A percentile compares a stretch with the other conserved stretches of the same genome.
Conservation (phyloP, 1,139 yeast species). For the Scheffersomyces parashehatae region DNA sequence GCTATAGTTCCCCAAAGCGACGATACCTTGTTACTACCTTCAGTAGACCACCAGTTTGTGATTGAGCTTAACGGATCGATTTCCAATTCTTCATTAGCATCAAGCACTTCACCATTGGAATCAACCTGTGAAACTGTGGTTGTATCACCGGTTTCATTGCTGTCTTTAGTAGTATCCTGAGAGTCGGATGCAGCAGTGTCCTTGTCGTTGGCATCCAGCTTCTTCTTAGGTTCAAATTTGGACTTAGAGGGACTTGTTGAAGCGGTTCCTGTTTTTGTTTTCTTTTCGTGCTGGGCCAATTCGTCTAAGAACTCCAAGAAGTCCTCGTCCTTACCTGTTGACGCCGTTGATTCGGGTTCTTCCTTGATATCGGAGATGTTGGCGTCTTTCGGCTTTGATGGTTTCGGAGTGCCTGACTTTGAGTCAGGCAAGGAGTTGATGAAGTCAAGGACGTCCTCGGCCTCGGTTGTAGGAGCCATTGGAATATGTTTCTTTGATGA, state of each 20-base stretch:
- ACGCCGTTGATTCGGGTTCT: constrained; percentile 8
- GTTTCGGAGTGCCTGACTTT: constrained; percentile 38
- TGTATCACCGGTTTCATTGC: not conserved
- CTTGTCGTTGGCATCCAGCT: constrained; percentile 7
- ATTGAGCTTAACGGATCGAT: constrained; percentile 70
- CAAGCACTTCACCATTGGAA: not conserved
- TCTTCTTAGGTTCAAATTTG: constrained; percentile 30
- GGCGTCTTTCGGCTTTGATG: constrained; percentile 21
- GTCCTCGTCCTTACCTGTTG: constrained; percentile 60
- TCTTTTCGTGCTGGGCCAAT: constrained; percentile 53
- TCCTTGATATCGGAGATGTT: constrained; percentile 12
- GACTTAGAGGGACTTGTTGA: constrained; percentile 8
- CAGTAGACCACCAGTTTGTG: constrained; percentile 78
- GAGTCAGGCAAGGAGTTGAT: constrained; percentile 84
- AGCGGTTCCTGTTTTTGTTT: constrained; percentile 21
- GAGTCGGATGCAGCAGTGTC: constrained; percentile 3
- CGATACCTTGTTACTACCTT: constrained; percentile 75
- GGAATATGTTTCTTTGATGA: not conserved
- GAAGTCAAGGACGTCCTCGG: constrained; percentile 87
- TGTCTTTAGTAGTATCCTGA: not conserved
- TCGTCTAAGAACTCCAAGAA: constrained; percentile 87
- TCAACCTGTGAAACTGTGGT: constrained; percentile 1
- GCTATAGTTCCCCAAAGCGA: constrained; percentile 64
- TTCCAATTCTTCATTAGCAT: constrained; percentile 23
- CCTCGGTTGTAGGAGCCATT: constrained; percentile 13